Percentiles rank a stretch among this genome's conserved stretches.
phyloP scores from a whole-genome alignment of 1,284 basidiomycete genomes.

The Phellinidium pouzarii region DNA sequence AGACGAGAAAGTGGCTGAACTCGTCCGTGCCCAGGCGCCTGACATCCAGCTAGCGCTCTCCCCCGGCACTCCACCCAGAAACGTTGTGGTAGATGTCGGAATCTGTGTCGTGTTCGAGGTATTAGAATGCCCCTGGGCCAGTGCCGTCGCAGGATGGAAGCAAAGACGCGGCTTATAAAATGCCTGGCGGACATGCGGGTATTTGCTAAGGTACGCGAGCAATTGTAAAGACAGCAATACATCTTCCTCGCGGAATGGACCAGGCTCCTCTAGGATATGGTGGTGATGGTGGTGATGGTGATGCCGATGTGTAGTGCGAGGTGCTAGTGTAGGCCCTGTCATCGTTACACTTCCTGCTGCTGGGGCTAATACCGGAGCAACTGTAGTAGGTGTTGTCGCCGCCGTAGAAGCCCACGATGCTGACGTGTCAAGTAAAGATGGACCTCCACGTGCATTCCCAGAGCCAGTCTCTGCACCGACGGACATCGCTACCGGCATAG shows the following conservation, averaged over 20 bases:
- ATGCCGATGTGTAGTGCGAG: conserved; percentile 7
- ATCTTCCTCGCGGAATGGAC: conserved; percentile 89
- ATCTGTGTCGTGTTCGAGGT: not conserved
- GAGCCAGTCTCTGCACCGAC: not conserved
- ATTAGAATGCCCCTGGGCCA: conserved; percentile 20
- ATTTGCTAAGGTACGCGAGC: conserved; percentile 94
- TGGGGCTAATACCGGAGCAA: not conserved
- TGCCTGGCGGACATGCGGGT: conserved; percentile 94
- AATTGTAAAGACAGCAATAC: conserved; percentile 89
- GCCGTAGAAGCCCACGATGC: not conserved
- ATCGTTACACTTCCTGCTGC: not conserved
- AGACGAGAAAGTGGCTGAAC: not conserved
- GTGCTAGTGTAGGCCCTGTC: conserved; percentile 1
- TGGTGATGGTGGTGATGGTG: conserved; percentile 24
- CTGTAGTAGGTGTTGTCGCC: not conserved
- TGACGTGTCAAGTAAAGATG: not conserved
- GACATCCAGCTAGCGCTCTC: not conserved
- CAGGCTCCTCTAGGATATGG: conserved; percentile 33
- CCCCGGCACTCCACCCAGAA: not conserved
- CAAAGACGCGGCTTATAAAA: conserved; percentile 81
- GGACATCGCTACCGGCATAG: conserved; percentile 11
- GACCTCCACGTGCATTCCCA: not conserved
- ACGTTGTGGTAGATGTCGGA: not conserved
- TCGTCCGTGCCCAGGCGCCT: conserved; percentile 13
- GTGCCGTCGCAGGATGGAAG: conserved; percentile 64